phyloP scores from a whole-genome alignment of 148 eudicot genomes.

The Rheum nobile region DNA sequence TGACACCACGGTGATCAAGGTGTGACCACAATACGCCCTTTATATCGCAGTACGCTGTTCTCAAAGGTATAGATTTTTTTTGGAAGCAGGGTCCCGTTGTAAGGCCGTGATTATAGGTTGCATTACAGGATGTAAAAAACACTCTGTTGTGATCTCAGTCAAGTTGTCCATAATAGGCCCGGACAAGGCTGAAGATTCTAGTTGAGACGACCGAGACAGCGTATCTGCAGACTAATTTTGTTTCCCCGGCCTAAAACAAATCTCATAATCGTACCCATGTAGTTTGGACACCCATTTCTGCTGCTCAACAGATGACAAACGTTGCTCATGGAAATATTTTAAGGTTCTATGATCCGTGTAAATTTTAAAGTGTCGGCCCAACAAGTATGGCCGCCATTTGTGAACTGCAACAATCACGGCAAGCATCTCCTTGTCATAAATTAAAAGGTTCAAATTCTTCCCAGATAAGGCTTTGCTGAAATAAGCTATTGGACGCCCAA shows the following conservation, averaged over 20 bases:
- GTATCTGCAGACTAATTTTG: neutral
- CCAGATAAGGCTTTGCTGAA: no score
- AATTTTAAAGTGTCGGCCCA: neutral
- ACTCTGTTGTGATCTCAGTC: neutral
- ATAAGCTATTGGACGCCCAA: no score
- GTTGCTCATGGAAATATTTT: no score
- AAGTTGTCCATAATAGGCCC: neutral
- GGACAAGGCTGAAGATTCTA: neutral
- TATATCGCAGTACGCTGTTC: neutral
- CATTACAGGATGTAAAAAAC: neutral
- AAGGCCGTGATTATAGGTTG: neutral
- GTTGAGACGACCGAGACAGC: neutral
- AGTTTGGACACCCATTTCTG: no score
- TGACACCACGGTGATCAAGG: neutral
- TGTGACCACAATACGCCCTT: neutral
- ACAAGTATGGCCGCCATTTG: constrained; percentile 8
- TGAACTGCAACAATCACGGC: constrained; percentile 4
- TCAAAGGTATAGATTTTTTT: neutral
- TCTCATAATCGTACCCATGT: no score
- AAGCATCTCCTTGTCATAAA: neutral
- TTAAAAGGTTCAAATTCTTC: no score
- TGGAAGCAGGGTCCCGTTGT: neutral
- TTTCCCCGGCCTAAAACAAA: no score
- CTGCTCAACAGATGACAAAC: no score
- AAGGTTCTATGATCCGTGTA: constrained; percentile 12